Evolutionary conservation across 768 basidiomycete genomes (phyloP), one percentile per base, ranked within the genome.

Genomic region (Lactarius deliciosus): DNA sequence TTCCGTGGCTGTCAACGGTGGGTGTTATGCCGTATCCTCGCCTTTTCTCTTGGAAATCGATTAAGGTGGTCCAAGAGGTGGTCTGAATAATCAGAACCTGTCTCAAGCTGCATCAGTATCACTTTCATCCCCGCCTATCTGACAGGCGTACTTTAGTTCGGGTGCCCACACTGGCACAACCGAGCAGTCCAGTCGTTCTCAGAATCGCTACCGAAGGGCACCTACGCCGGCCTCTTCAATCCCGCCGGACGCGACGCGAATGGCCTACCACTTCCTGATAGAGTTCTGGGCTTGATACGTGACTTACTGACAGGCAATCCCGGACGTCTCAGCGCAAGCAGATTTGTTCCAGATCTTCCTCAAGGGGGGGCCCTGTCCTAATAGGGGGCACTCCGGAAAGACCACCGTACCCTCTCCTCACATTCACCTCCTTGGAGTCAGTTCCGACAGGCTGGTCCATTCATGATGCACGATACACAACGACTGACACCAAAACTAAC

Each of bases 311-410:
- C 25, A 84, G 84, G 87, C 75, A 4, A 78, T 78, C 67, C 87
- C 87, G 13, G 88, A 89, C 68, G 84, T 89, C 30, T 75, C 86
- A 0, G 85, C 87, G 0, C 85, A 85, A 69, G 78, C 78, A 1
- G 69, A 72, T 32, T 73, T 75, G 38, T 88, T 81, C 76, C 74
- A 75, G 13, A 77, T 87, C 53, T 78, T 79, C 71, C 73, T 79
- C 40, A 50, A 69, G 30, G 84, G 85, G 25, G 0, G 13, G 38
- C 4, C 25, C 75, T 8, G 61, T 55, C 8, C 68, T 71, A 3
- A 77, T 83, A 54, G 80, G 77, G 0, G 88, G 88, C 30, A 90
- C 88, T 0, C n/a, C 32, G 32, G 32, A 32, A 32, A 6, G 32
- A 32, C 32, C 32, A 32, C 32, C 32, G 32, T 32, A 7, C 32